Percentiles rank a stretch among this genome's conserved stretches.
Evolutionary conservation across 495 filamentous ascomycete genomes (phyloP).

Genomic region (Aspergillus diversus): DNA sequence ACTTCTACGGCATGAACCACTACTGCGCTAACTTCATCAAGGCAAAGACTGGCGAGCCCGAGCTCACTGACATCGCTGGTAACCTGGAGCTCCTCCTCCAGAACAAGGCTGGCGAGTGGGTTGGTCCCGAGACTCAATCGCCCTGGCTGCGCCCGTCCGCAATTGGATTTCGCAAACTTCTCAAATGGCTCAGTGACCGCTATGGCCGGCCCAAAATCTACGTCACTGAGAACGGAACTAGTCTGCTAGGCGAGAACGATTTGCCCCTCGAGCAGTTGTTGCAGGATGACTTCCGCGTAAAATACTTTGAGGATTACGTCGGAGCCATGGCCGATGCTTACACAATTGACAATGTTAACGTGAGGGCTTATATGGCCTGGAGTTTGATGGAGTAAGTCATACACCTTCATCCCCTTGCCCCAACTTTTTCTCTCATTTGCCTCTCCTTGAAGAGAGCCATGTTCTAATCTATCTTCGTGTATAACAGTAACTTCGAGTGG

Average conservation of each 20-base stretch:
- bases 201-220: constrained; percentile 76
- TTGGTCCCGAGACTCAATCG: constrained; percentile 75
- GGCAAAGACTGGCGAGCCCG: constrained; percentile 62
- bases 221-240: constrained; percentile 82
- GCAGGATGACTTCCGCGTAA: constrained; percentile 72
- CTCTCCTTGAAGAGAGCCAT: background rate
- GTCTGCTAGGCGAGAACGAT: constrained; percentile 78
- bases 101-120: constrained; percentile 67
- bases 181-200: constrained; percentile 78
- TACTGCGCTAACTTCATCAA: constrained; percentile 83
- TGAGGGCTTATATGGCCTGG: constrained; percentile 78
- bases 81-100: constrained; percentile 70
- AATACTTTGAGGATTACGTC: constrained; percentile 77
- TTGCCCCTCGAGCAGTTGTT: constrained; percentile 67
- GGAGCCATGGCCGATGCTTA: constrained; percentile 70
- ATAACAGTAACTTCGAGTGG: constrained; percentile 57
- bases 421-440: background rate
- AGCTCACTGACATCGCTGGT: constrained; percentile 67
- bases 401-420: background rate
- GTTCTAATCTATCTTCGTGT: constrained; percentile 19
- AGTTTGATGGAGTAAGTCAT: constrained; percentile 68
- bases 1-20: constrained; percentile 87
- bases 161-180: constrained; percentile 72
- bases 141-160: constrained; percentile 75
- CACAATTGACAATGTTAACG: constrained; percentile 68